phyloP scores from a whole-genome alignment of 208 protist species.

The Trypanosoma melophagium region DNA sequence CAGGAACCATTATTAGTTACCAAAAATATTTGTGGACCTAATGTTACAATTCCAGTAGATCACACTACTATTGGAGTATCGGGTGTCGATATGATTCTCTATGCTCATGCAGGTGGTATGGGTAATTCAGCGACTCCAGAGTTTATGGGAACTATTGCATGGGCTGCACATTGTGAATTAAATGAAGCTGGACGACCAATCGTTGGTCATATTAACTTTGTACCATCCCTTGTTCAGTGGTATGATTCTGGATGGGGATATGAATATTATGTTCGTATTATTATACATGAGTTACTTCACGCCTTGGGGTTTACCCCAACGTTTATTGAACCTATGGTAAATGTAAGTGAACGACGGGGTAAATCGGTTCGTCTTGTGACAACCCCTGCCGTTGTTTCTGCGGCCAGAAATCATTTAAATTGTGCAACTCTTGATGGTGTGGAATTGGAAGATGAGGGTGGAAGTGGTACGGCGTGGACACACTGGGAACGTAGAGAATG shows the following conservation, averaged over 20 bases:
- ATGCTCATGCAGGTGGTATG: constrained; percentile 38
- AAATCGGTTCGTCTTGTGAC: constrained; percentile 15
- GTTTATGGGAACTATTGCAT: constrained; percentile 36
- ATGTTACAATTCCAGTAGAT: constrained; percentile 30
- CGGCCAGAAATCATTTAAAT: constrained; percentile 35
- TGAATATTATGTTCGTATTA: constrained; percentile 39
- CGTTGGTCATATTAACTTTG: constrained; percentile 57
- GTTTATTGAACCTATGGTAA: constrained; percentile 20
- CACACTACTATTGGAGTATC: constrained; percentile 38
- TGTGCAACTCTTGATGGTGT: constrained; percentile 61
- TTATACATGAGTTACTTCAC: constrained; percentile 78
- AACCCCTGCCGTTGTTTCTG: constrained; percentile 21
- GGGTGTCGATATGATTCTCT: constrained; percentile 59
- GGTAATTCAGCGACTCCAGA: not conserved
- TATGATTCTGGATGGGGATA: not conserved
- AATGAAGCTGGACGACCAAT: constrained; percentile 35
- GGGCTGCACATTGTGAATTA: constrained; percentile 45
- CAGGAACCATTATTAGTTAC: constrained; percentile 25
- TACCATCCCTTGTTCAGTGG: constrained; percentile 32
- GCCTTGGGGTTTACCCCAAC: constrained; percentile 60
- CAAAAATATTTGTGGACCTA: constrained; percentile 21
- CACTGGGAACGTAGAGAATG: constrained; percentile 81
- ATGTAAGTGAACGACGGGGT: constrained; percentile 1
- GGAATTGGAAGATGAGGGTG: too few relatives aligned
- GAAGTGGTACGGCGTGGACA: constrained; percentile 52